Conservation (phyloP, 2,329 filamentous ascomycete genomes). For the Elsinoe australis region DNA sequence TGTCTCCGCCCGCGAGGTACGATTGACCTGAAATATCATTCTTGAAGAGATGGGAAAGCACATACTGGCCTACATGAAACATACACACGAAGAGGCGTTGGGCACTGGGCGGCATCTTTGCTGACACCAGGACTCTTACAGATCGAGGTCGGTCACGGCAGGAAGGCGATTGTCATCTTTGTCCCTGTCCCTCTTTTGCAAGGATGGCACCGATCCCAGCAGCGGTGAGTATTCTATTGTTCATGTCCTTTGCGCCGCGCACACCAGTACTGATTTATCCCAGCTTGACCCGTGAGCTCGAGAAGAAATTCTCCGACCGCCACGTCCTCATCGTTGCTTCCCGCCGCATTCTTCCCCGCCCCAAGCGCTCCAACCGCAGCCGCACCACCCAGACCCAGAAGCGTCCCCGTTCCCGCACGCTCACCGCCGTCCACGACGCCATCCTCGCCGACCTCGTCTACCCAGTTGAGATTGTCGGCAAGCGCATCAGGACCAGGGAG, state of each 20-base stretch:
- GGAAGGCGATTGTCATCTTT: constrained; percentile 99
- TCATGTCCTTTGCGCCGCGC: not conserved
- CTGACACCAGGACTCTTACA: constrained; percentile 55
- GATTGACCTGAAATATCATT: constrained; percentile 35
- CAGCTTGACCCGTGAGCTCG: constrained; percentile 98
- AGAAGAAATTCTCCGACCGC: constrained; percentile 99
- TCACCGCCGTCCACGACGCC: constrained; percentile 97
- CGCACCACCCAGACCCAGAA: constrained; percentile 97
- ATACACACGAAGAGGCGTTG: constrained; percentile 44
- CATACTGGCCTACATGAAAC: constrained; percentile 2
- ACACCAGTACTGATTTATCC: constrained; percentile 17
- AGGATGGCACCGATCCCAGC: constrained; percentile 99
- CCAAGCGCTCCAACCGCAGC: constrained; percentile 94
- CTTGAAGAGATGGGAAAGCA: constrained; percentile 7
- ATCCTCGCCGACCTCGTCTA: constrained; percentile 98
- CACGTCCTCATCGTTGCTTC: constrained; percentile 98
- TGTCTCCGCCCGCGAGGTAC: constrained; percentile 98
- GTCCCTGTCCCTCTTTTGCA: constrained; percentile 97
- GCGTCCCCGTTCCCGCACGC: constrained; percentile 93
- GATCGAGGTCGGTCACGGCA: constrained; percentile 99
- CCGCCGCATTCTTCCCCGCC: constrained; percentile 96
- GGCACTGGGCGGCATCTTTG: constrained; percentile 47
- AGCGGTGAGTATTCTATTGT: constrained; percentile 65
- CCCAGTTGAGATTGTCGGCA: constrained; percentile 99
- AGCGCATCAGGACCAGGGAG: constrained; percentile 97